Conservation (phyloP, 2,329 filamentous ascomycete species). For the Camillea tinctor region DNA sequence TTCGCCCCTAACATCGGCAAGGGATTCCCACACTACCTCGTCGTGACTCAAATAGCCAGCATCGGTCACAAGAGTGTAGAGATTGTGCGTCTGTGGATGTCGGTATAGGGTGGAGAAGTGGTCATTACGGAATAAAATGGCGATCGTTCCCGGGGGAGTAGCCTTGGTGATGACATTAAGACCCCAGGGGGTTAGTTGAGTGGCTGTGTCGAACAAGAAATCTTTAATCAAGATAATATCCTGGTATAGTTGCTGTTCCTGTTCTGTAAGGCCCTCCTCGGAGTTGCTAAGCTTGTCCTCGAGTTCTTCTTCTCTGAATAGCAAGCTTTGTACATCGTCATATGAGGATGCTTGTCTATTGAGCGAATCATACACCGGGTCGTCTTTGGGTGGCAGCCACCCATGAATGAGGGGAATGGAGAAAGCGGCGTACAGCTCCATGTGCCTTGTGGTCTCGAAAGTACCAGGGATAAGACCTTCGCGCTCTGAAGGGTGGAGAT, state of each 20-base stretch:
- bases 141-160: constrained; percentile 74
- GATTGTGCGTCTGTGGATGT: constrained; percentile 71
- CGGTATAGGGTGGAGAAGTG: constrained; percentile 95
- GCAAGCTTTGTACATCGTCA: constrained; percentile 85
- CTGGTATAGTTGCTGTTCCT: constrained; percentile 77
- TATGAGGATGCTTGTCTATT: constrained; percentile 76
- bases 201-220: constrained; percentile 77
- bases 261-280: constrained; percentile 58
- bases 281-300: constrained; percentile 69
- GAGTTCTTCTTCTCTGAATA: constrained; percentile 86
- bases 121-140: constrained; percentile 94
- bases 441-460: constrained; percentile 85
- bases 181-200: constrained; percentile 82
- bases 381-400: constrained; percentile 74
- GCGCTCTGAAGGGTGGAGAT: constrained; percentile 51
- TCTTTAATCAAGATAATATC: constrained; percentile 82
- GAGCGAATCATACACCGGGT: constrained; percentile 68
- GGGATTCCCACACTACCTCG: constrained; percentile 93
- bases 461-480: constrained; percentile 59
- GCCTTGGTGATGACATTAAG: constrained; percentile 70
- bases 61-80: constrained; percentile 88
- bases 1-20: constrained; percentile 84
- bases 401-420: constrained; percentile 87
- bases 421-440: constrained; percentile 89
- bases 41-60: constrained; percentile 84